Base-by-base conservation (phyloP, 176 grass and related monocot species). In the Miscanthus lutarioriparius region DNA sequence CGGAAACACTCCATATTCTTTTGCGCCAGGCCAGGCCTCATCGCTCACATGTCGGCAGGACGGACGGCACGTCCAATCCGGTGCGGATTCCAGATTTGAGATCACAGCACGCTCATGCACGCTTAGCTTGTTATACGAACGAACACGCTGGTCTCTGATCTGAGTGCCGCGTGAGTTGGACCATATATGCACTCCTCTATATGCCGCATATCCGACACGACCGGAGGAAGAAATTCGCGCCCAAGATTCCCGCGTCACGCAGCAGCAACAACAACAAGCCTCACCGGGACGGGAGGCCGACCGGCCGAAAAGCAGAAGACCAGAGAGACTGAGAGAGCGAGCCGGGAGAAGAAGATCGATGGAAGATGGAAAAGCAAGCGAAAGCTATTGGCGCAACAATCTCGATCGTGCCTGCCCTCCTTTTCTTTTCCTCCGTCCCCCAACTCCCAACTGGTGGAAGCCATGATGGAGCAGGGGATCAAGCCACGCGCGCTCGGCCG, bases 231-330 rank as follows among this genome's bases (percentile, higher is more conserved):
- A 65, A 45, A 44, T 45, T 23, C 10, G 72, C 64, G 64, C 28
- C 79, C 66, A 43, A 76, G 72, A 87, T 87, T 61, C 78, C 72
- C 37, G 86, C 72, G 76, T 66, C 77, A 40, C 45, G 49, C 77
- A 53, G 51, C 76, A 70, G 0, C 68, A 72, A 0, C 68, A 43
- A 8, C 36, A 48, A 48, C 45, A 41, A 58, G 1, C 65, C 84
- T 72, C 40, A 63, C 25, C 74, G 53, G 53, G 53, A 48, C 3
- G 61, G 45, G 35, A 28, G 16, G 47, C 68, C 15, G 36, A 20
- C 7, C 20, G 53, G 53, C 20, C 54, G 54, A 17, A 10, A 77
- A 83, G 32, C 10, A 36, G 19, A 32, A 40, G 19, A 56, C 36
- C 36, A 37, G 15, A 56, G 48, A 20, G 51, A 54, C 51, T 22